These are phyloP conservation scores for Eimeria tenella DNA, from an alignment of 169 alveolate genomes.

Conservation along the genomic window DNA sequence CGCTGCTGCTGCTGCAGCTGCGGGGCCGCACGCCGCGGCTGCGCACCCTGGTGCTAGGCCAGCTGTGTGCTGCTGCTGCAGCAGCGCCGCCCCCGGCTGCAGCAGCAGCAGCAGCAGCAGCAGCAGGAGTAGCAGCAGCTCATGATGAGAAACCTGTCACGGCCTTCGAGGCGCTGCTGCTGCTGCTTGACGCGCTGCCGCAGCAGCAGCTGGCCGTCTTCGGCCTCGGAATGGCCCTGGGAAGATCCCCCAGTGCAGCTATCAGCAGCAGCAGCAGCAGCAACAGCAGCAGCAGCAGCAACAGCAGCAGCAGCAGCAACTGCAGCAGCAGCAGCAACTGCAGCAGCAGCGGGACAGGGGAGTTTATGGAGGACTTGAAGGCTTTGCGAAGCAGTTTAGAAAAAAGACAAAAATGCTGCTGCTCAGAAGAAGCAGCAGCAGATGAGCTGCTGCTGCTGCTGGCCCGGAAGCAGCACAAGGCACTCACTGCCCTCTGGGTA, in stretches of 20 bases:
- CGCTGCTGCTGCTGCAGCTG: conserved; percentile 42
- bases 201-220: conserved; percentile 51
- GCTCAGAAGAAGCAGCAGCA: conserved; percentile 17
- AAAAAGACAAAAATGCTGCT: background rate
- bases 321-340: conserved; percentile 9
- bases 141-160: background rate
- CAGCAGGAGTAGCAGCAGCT: background rate
- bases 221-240: conserved; percentile 8
- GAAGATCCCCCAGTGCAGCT: no score
- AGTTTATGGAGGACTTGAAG: background rate
- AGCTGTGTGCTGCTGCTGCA: background rate
- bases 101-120: conserved; percentile 39
- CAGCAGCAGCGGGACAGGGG: background rate
- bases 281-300: background rate
- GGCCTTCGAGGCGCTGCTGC: conserved; percentile 57
- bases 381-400: background rate
- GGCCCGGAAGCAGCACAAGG: conserved; percentile 15
- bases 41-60: conserved; percentile 1
- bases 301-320: conserved; percentile 23
- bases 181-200: conserved; percentile 31
- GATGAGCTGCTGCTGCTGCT: conserved; percentile 10
- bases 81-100: background rate
- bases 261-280: background rate
- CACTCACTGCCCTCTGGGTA: conserved; percentile 41
- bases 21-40: conserved; percentile 24